Conservation (phyloP, 1,139 yeast genomes). For the Kodamaea plutei region DNA sequence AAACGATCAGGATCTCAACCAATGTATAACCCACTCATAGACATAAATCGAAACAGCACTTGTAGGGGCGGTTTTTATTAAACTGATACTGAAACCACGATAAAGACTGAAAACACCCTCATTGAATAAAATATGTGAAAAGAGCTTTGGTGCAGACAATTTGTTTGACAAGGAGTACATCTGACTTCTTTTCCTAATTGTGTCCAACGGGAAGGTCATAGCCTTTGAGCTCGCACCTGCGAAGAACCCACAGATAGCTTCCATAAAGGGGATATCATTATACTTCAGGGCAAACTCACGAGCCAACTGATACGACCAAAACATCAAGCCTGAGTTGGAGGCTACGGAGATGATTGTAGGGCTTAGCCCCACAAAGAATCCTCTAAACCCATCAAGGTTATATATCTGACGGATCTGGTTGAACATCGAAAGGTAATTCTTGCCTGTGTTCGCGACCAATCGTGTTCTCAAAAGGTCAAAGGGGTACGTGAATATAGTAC, state of each 20-base stretch:
- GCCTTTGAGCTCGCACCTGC: conserved; percentile 79
- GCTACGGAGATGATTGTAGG: conserved; percentile 65
- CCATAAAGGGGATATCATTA: conserved; percentile 43
- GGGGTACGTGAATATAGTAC: conserved; percentile 79
- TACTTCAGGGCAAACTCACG: conserved; percentile 26
- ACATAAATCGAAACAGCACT: conserved; percentile 74
- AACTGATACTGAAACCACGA: conserved; percentile 65
- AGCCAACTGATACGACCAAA: conserved; percentile 58
- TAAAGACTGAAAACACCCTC: conserved; percentile 72
- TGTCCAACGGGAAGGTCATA: conserved; percentile 79
- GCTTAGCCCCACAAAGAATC: conserved; percentile 59
- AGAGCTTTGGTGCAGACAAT: conserved; percentile 17
- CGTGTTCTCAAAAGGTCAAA: conserved; percentile 83
- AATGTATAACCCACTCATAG: conserved; percentile 44
- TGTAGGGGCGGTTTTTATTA: conserved; percentile 77
- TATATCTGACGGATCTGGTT: conserved; percentile 29
- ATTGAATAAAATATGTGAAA: conserved; percentile 37
- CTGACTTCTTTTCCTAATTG: conserved; percentile 75
- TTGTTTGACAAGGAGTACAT: conserved; percentile 38
- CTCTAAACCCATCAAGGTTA: conserved; percentile 46
- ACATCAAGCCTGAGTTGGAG: conserved; percentile 64
- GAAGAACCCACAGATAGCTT: conserved; percentile 64
- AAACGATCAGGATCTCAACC: no score
- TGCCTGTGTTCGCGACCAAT: conserved; percentile 55
- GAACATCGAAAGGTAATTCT: conserved; percentile 45